Percentiles rank a stretch among this genome's conserved stretches.
phyloP scores from a whole-genome alignment of 83 land plant species.

The Thuja plicata region DNA sequence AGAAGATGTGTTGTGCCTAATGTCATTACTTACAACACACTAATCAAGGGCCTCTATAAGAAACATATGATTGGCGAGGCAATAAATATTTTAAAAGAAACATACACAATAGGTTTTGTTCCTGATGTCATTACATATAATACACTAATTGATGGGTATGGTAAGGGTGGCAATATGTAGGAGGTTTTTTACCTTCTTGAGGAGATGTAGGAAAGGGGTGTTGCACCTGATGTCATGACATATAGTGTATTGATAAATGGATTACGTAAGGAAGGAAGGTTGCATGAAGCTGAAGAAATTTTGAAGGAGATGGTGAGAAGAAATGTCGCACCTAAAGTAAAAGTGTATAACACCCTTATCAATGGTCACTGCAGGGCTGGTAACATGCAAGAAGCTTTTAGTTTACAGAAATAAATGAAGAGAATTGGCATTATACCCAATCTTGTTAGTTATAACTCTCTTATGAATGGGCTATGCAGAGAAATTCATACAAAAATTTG shows the following conservation, averaged over 20 bases:
- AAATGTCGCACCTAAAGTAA: conserved; percentile 46
- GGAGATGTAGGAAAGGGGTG: conserved; percentile 40
- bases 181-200: conserved; percentile 40
- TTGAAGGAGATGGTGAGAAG: conserved; percentile 39
- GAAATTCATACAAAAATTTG: background rate
- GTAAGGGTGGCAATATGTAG: conserved; percentile 28
- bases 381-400: conserved; percentile 33
- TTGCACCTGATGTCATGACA: conserved; percentile 45
- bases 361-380: conserved; percentile 41
- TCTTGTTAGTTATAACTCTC: conserved; percentile 50
- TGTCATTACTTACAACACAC: conserved; percentile 36
- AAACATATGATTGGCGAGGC: conserved; percentile 27
- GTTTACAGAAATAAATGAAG: conserved; percentile 36
- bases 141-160: conserved; percentile 45
- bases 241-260: conserved; percentile 57
- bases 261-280: conserved; percentile 44
- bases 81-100: conserved; percentile 29
- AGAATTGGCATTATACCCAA: conserved; percentile 32
- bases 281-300: conserved; percentile 46
- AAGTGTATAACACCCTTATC: conserved; percentile 54
- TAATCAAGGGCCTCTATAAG: conserved; percentile 46
- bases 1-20: conserved; percentile 23
- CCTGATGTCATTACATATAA: conserved; percentile 54
- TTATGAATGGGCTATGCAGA: conserved; percentile 47
- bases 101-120: conserved; percentile 31